Conservation (phyloP, 768 basidiomycete species). For the Vishniacozyma victoriae region DNA sequence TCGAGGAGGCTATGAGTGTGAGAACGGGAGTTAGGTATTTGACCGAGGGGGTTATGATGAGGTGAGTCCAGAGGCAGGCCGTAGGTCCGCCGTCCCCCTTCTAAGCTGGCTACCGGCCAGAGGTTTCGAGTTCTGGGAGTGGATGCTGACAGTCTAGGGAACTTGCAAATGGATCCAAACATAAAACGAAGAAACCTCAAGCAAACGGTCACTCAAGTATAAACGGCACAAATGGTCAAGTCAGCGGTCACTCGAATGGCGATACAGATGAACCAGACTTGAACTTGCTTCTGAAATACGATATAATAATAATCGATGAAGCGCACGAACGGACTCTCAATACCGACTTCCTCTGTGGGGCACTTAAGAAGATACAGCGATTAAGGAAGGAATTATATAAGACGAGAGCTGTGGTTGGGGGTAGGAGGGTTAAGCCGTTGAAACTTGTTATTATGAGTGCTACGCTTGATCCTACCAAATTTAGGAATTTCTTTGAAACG, state of each 20-base stretch:
- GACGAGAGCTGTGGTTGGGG: constrained; percentile 50
- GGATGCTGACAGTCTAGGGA: constrained; percentile 16
- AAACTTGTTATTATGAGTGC: constrained; percentile 97
- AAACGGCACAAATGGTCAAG: not conserved
- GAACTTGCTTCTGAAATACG: constrained; percentile 65
- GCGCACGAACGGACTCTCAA: constrained; percentile 93
- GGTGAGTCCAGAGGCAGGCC: constrained; percentile 25
- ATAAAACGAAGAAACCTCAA: not conserved
- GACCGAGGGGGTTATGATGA: constrained; percentile 44
- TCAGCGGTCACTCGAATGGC: not conserved
- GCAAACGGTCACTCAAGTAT: not conserved
- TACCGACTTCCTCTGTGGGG: constrained; percentile 88
- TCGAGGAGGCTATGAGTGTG: constrained; percentile 29
- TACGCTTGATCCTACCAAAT: constrained; percentile 90
- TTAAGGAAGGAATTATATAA: constrained; percentile 53
- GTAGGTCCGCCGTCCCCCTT: not conserved
- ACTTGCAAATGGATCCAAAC: constrained; percentile 16
- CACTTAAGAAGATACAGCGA: constrained; percentile 72
- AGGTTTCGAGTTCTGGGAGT: not conserved
- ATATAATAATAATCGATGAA: constrained; percentile 87
- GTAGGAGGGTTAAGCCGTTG: constrained; percentile 56
- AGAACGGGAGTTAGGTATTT: constrained; percentile 37
- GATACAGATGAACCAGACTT: constrained; percentile 2
- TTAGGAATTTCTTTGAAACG: constrained; percentile 80
- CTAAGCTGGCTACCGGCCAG: too few species aligned